A percentile compares a stretch with the other conserved stretches of the same genome.
Evolutionary conservation across 306 rosid genomes (phyloP).

Genomic region (Quercus berberidifolia): DNA sequence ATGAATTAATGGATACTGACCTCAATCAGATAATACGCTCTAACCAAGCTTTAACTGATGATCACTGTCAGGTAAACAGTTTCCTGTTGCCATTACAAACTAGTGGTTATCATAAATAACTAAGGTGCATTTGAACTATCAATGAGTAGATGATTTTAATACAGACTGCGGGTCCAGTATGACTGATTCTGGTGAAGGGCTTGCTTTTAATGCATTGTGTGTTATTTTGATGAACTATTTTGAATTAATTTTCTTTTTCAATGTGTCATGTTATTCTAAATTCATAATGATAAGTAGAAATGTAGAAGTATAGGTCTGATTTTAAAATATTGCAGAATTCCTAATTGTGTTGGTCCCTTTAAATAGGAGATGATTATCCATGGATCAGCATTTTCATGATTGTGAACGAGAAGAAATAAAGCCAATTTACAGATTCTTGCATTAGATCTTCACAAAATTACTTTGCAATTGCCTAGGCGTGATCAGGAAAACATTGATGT

Average conservation of each 20-base stretch:
- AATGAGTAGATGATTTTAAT: background rate
- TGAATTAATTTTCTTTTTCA: background rate
- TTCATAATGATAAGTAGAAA: background rate
- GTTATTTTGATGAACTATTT: background rate
- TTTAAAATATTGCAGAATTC: background rate
- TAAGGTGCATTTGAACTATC: background rate
- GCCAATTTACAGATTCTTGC: background rate
- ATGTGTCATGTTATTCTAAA: background rate
- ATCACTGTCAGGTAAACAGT: conserved; percentile 75
- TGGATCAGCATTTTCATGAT: background rate
- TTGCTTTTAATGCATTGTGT: background rate
- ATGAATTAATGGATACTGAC: conserved; percentile 90
- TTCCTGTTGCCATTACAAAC: background rate
- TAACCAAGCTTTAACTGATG: conserved; percentile 76
- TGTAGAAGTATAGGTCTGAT: background rate
- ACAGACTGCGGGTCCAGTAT: background rate
- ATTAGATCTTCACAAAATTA: background rate
- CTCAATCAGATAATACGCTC: conserved; percentile 85
- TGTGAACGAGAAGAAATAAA: background rate
- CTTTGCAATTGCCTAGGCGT: background rate
- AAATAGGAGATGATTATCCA: background rate
- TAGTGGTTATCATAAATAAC: background rate
- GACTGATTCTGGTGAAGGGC: background rate
- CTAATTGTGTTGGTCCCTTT: background rate
- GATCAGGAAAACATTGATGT: background rate